phyloP scores from a whole-genome alignment of 2,329 filamentous ascomycete genomes.

The Venturia aucupariae region DNA sequence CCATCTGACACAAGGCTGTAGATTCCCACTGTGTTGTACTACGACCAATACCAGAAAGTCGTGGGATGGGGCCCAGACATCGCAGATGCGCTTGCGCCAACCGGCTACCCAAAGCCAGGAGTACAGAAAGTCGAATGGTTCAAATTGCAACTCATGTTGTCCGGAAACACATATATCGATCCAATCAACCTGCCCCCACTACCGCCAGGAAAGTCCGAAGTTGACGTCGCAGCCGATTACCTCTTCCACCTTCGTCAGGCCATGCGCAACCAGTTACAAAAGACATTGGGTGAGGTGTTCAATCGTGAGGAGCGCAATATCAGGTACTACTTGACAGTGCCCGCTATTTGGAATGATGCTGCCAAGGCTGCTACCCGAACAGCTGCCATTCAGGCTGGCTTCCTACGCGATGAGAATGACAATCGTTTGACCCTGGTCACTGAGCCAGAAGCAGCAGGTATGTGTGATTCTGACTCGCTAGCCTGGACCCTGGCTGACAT shows the following conservation, averaged over 20 bases:
- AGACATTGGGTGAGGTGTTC: slow-evolving; percentile 94
- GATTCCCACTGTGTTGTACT: slow-evolving; percentile 99
- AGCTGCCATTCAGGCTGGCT: slow-evolving; percentile 92
- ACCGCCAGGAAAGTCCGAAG: slow-evolving; percentile 95
- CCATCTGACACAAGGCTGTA: slow-evolving; percentile 29
- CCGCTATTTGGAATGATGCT: slow-evolving; percentile 98
- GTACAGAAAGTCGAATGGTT: slow-evolving; percentile 99
- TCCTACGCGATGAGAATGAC: slow-evolving; percentile 94
- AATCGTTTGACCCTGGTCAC: slow-evolving; percentile 91
- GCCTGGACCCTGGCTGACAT: background rate
- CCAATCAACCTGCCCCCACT: slow-evolving; percentile 97
- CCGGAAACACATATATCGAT: slow-evolving; percentile 97
- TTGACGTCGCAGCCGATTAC: slow-evolving; percentile 98
- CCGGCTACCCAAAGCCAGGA: slow-evolving; percentile 92
- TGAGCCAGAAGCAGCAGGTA: slow-evolving; percentile 90
- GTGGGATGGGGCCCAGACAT: slow-evolving; percentile 99
- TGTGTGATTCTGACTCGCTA: background rate
- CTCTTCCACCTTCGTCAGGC: slow-evolving; percentile 96
- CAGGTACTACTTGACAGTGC: slow-evolving; percentile 95
- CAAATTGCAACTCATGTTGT: slow-evolving; percentile 97
- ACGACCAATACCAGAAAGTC: slow-evolving; percentile 98
- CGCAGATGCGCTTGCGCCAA: slow-evolving; percentile 89
- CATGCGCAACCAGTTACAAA: slow-evolving; percentile 90
- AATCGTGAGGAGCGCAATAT: slow-evolving; percentile 98
- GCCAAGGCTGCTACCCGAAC: slow-evolving; percentile 94